Evolutionary conservation across 2,329 filamentous ascomycete species (phyloP), one percentile per base, ranked within the genome.

Genomic region (Fusarium secorum): DNA sequence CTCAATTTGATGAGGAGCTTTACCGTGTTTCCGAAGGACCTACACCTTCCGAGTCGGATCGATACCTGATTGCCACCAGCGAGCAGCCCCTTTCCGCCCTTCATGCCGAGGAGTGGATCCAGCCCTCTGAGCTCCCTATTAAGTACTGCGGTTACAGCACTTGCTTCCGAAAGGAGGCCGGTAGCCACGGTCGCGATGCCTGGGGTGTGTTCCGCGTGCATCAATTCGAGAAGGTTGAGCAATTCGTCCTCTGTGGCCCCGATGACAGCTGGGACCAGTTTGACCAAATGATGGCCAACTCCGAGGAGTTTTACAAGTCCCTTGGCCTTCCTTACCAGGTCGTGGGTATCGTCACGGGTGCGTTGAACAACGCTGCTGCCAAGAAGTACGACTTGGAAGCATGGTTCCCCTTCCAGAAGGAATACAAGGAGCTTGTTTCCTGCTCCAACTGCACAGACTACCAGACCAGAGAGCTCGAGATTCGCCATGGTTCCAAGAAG

Each of bases 391-490:
- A 99, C 78, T 87, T 99, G 26, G 96, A 99, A 81, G 95, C 96
- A 5, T 97, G 94, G 93, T 97, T 97, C 81, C 94, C 94, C 20
- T 97, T 93, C 86, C 95, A 98, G 81, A 92, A 92, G 76, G 96
- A 98, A 83, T 99, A 98, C 88, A 98, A 98, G 84, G 96, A 98
- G 84, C 89, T 99, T 32, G 96, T 98, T 54, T 97, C 93, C 24
- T 97, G 95, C 87, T 97, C 94, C 68, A 99, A 99, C 84, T 99
- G 96, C 85, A 97, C 94, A 46, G 95, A 98, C 80, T 98, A 98
- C 85, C 96, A 99, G 85, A 94, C 94, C 28, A 89, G 96, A 61
- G 95, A 94, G 74, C 87, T 99, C 17, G 95, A 98, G 81, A 97
- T 99, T 75, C 89, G 96, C 64, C 97, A 91, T 77, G 95, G 96